phyloP scores from a whole-genome alignment of 2,329 filamentous ascomycete genomes.

The Colletotrichum destructivum region DNA sequence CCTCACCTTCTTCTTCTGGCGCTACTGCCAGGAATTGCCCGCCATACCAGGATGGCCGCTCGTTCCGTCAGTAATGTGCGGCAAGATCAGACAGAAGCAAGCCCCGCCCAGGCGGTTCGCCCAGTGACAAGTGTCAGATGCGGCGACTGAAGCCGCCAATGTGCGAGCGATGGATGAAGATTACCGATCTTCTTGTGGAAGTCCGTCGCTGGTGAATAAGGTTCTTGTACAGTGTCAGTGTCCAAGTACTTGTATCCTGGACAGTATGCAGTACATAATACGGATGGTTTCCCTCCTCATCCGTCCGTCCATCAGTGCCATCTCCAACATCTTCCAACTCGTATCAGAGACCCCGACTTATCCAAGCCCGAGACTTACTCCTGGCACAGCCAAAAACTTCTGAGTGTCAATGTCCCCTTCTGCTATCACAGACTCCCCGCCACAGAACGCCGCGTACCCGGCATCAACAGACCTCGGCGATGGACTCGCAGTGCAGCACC shows the following conservation, averaged over 20 bases:
- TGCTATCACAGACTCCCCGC: conserved; percentile 67
- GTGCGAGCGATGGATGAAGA: conserved; percentile 17
- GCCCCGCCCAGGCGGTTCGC: conserved; percentile 16
- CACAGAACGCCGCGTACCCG: conserved; percentile 59
- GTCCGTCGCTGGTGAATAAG: conserved; percentile 28
- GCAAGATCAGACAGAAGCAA: conserved; percentile 10
- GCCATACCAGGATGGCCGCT: conserved; percentile 23
- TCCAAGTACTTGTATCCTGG: conserved; percentile 14
- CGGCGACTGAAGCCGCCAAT: conserved; percentile 16
- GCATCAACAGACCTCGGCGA: conserved; percentile 58
- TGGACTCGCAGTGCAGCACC: conserved; percentile 67
- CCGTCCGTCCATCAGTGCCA: neutral
- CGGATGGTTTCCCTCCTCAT: neutral
- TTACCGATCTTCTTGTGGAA: conserved; percentile 19
- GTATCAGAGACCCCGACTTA: neutral
- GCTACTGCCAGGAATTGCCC: conserved; percentile 24
- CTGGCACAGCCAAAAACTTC: conserved; percentile 33
- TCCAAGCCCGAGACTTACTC: conserved; percentile 3
- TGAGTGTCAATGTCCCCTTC: conserved; percentile 70
- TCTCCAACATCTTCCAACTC: neutral
- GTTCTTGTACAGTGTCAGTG: conserved; percentile 16
- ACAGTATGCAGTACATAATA: conserved; percentile 10
- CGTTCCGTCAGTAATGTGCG: conserved; percentile 8
- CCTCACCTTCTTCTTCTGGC: conserved; percentile 42
- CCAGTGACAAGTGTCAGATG: conserved; percentile 29